Evolutionary conservation across 1,284 basidiomycete species (phyloP), one percentile per base, ranked within the genome.

Genomic region (Earliella scabrosa): DNA sequence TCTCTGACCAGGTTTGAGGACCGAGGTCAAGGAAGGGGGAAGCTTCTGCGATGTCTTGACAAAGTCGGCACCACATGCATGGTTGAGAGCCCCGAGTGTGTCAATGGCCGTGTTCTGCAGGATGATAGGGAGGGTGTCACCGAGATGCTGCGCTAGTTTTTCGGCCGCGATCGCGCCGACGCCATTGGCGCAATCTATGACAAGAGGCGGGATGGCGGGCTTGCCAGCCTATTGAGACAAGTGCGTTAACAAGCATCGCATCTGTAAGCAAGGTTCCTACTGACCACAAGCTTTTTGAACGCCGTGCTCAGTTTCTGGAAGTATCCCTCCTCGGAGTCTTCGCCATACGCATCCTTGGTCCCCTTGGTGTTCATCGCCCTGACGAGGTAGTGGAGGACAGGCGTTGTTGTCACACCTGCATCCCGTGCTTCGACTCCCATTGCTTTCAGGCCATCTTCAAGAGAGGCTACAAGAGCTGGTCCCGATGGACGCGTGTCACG

Each of bases 131-230:
- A 89, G 74, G 24, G 73, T 78, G 27, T 79, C 82, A 26, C 80
- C 82, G 45, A 90, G 79, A 60, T 82, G 78, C 49, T 79, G 69
- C 3, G 75, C 67, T 29, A 97, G 78, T 47, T 80, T 82, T 46
- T 78, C 75, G 9, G 87, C 85, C 35, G 90, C 87, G 11, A 83
- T 77, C 9, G 93, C 87, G 34, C 97, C 97, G 24, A 99, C 97
- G 26, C 97, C 97, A 68, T 99, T 99, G 26, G 97, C 97, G 71
- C 97, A 99, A 73, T 99, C 97, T 38, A 99, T 83, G 16, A 92
- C 74, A 34, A 99, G 72, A 16, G 88, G 83, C 3, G 81, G 69
- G 11, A 83, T 76, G 24, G 82, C 73, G 43, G 80, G 70, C 73
- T 89, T 82, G 63, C 89, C 88, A 58, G 79, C 72, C 88, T 90